Evolutionary conservation across 2,329 filamentous ascomycete genomes (phyloP).

Genomic region (Bipolaris gigantea): DNA sequence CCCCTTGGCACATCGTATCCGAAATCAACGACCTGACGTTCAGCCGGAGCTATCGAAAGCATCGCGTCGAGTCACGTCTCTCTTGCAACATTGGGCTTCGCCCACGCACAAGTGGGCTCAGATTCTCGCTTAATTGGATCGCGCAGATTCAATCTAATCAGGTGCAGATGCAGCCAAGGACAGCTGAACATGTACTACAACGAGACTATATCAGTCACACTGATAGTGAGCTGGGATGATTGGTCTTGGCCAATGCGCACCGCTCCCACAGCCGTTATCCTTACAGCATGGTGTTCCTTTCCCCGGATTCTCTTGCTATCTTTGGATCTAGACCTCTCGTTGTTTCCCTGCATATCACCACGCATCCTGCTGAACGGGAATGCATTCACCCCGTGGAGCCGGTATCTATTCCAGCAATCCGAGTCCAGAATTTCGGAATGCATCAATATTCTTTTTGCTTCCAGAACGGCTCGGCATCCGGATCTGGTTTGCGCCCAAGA

Average conservation of each 20-base stretch:
- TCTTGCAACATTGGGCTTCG: not conserved
- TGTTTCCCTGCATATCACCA: not conserved
- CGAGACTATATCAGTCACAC: conserved; percentile 10
- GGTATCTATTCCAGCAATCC: not conserved
- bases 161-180: conserved; percentile 1
- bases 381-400: not conserved
- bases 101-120: not conserved
- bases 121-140: conserved; percentile 1
- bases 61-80: not conserved
- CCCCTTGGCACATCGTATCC: not conserved
- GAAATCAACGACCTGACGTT: not conserved
- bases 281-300: not conserved
- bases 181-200: conserved; percentile 12
- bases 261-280: not conserved
- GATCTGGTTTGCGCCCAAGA: not conserved
- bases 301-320: not conserved
- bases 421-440: not conserved
- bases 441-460: not conserved
- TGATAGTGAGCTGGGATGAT: not conserved
- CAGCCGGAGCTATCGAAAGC: not conserved
- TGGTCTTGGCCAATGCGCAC: not conserved
- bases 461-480: not conserved
- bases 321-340: not conserved
- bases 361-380: not conserved
- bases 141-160: not conserved